Evolutionary conservation across 2,329 filamentous ascomycete genomes (phyloP).

Genomic region (Trichoderma atrobrunneum): DNA sequence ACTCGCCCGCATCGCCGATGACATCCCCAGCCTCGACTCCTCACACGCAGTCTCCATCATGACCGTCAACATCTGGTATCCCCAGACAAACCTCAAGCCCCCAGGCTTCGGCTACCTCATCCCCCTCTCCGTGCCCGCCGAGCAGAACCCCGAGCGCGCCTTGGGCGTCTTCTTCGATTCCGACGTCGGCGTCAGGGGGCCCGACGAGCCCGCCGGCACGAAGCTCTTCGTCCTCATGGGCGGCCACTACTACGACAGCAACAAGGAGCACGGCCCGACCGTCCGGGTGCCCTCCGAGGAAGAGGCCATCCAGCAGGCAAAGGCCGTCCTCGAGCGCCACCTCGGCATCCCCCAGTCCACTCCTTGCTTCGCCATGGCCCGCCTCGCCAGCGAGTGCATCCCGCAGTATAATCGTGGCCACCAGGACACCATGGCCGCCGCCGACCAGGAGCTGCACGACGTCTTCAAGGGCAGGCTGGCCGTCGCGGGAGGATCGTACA

Average conservation of each 20-base stretch:
- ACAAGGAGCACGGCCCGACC: slow-evolving; percentile 25
- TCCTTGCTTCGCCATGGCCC: slow-evolving; percentile 60
- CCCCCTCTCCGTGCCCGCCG: slow-evolving; percentile 66
- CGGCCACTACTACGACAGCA: slow-evolving; percentile 78
- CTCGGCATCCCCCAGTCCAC: slow-evolving; percentile 62
- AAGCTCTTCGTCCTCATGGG: slow-evolving; percentile 94
- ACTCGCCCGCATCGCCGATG: slow-evolving; percentile 39
- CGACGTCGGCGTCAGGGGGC: slow-evolving; percentile 49
- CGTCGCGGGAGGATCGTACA: slow-evolving; percentile 59
- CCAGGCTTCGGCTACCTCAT: slow-evolving; percentile 90
- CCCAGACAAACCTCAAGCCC: slow-evolving; percentile 59
- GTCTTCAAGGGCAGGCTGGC: slow-evolving; percentile 62
- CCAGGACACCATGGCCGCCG: slow-evolving; percentile 54
- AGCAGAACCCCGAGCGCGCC: slow-evolving; percentile 75
- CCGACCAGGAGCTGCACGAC: slow-evolving; percentile 52
- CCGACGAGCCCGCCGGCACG: slow-evolving; percentile 62
- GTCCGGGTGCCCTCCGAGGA: slow-evolving; percentile 54
- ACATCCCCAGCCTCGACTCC: slow-evolving; percentile 49
- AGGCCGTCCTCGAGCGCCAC: slow-evolving; percentile 67
- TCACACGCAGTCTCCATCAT: slow-evolving; percentile 75
- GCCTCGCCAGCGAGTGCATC: slow-evolving; percentile 68
- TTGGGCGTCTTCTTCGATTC: slow-evolving; percentile 93
- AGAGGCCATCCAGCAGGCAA: slow-evolving; percentile 68
- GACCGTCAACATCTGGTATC: slow-evolving; percentile 88
- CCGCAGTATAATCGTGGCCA: slow-evolving; percentile 89